Conservation (phyloP, 352 stramenopile species). For the Discostella stelligera region DNA sequence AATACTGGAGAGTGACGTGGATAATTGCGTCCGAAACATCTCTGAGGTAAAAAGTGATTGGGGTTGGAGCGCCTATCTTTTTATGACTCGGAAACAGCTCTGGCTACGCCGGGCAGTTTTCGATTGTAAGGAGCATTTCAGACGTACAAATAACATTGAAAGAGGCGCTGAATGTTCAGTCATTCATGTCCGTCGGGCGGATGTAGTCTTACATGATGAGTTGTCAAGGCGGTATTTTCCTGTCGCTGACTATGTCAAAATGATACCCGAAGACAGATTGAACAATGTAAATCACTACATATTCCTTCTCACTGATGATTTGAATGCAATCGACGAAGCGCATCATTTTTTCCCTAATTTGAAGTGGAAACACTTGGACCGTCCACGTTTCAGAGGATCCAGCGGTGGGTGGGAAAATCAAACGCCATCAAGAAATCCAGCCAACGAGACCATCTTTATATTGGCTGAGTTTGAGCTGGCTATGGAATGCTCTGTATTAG, state of each 20-base stretch:
- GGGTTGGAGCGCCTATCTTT: conserved; percentile 21
- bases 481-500: conserved; percentile 14
- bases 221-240: conserved; percentile 6
- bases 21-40: not conserved
- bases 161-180: conserved; percentile 28
- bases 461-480: conserved; percentile 20
- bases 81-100: conserved; percentile 41
- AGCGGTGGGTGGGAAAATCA: conserved; percentile 39
- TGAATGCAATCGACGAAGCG: conserved; percentile 40
- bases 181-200: conserved; percentile 48
- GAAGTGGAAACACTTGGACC: conserved; percentile 46
- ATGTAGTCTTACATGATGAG: conserved; percentile 39
- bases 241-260: conserved; percentile 20
- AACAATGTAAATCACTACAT: conserved; percentile 26
- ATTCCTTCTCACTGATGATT: conserved; percentile 50
- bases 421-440: conserved; percentile 37
- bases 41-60: not conserved
- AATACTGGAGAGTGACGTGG: not conserved
- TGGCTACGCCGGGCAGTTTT: conserved; percentile 44
- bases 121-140: conserved; percentile 21
- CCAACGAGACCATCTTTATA: conserved; percentile 26
- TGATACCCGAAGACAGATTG: conserved; percentile 23
- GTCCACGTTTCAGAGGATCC: conserved; percentile 18
- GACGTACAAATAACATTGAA: not conserved
- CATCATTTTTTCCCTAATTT: conserved; percentile 29